phyloP scores from a whole-genome alignment of 371 early-diverging fungal species.

The Coemansia sp. region DNA sequence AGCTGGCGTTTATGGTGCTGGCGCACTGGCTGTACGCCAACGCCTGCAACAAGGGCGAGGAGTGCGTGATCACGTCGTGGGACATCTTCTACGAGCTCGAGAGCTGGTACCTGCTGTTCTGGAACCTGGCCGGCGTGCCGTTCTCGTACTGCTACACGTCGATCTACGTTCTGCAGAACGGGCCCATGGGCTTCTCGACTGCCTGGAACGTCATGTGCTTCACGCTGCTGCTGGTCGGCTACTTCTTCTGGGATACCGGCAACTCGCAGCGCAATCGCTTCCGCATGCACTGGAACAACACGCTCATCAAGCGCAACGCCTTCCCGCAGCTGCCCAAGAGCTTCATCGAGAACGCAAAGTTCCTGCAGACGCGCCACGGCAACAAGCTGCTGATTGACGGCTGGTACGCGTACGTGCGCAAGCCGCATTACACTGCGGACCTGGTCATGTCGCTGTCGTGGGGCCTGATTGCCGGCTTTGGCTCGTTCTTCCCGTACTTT shows the following conservation, averaged over 20 bases:
- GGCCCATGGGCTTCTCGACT: conserved; percentile 54
- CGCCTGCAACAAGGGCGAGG: conserved; percentile 76
- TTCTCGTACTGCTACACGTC: conserved; percentile 87
- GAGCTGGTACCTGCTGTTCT: conserved; percentile 87
- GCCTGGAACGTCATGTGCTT: conserved; percentile 35
- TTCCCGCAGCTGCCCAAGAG: conserved; percentile 68
- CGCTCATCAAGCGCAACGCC: conserved; percentile 52
- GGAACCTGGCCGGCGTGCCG: conserved; percentile 86
- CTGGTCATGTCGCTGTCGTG: conserved; percentile 85
- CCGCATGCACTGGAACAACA: conserved; percentile 56
- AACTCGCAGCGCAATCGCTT: conserved; percentile 88
- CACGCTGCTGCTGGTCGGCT: conserved; percentile 63
- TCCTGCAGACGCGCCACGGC: conserved; percentile 78
- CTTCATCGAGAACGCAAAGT: conserved; percentile 69
- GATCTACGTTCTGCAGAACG: conserved; percentile 73
- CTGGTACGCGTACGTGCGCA: conserved; percentile 92
- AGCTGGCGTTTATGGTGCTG: conserved; percentile 76
- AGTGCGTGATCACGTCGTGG: conserved; percentile 75
- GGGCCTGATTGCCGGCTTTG: conserved; percentile 80
- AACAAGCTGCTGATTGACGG: conserved; percentile 78
- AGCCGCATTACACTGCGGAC: conserved; percentile 92
- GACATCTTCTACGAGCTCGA: conserved; percentile 79
- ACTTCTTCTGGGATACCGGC: conserved; percentile 81
- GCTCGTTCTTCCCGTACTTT: conserved; percentile 83
- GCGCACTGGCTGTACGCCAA: conserved; percentile 73